Evolutionary conservation across 108 stramenopile species (phyloP).

Genomic region (Nitzschia sp.): DNA sequence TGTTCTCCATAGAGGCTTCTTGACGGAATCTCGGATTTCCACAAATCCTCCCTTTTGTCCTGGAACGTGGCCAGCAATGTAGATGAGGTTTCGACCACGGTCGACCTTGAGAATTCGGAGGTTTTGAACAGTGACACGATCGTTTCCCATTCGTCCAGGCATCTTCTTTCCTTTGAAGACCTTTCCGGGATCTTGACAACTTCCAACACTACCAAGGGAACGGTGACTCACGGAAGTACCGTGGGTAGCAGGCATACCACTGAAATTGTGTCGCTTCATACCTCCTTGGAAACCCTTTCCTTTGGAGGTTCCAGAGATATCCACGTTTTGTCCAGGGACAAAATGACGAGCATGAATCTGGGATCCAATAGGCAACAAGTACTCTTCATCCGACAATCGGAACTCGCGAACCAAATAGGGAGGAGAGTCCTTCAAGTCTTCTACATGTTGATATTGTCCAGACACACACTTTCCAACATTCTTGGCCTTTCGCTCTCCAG

Average conservation of each 20-base stretch:
- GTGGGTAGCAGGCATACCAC: constrained; percentile 93
- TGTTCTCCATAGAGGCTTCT: constrained; percentile 78
- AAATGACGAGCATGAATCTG: constrained; percentile 93
- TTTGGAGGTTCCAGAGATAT: constrained; percentile 86
- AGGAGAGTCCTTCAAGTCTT: constrained; percentile 54
- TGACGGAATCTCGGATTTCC: constrained; percentile 91
- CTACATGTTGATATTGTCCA: constrained; percentile 63
- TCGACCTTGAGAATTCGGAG: constrained; percentile 91
- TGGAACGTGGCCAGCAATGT: constrained; percentile 88
- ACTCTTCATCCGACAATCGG: constrained; percentile 63
- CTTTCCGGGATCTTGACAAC: constrained; percentile 92
- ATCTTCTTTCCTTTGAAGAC: constrained; percentile 99
- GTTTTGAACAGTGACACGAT: constrained; percentile 86
- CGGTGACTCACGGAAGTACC: constrained; percentile 93
- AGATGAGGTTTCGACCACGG: constrained; percentile 87
- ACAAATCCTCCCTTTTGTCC: constrained; percentile 92
- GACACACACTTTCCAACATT: constrained; percentile 73
- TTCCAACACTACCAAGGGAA: constrained; percentile 79
- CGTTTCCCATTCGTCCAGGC: constrained; percentile 95
- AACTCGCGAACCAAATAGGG: constrained; percentile 85
- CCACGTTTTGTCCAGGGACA: constrained; percentile 96
- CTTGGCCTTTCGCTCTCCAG: constrained; percentile 91
- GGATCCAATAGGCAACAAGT: constrained; percentile 79
- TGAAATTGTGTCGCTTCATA: constrained; percentile 96
- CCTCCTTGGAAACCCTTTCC: constrained; percentile 99